phyloP scores from a whole-genome alignment of 176 grass and related monocot genomes.

The Guadua angustifolia region DNA sequence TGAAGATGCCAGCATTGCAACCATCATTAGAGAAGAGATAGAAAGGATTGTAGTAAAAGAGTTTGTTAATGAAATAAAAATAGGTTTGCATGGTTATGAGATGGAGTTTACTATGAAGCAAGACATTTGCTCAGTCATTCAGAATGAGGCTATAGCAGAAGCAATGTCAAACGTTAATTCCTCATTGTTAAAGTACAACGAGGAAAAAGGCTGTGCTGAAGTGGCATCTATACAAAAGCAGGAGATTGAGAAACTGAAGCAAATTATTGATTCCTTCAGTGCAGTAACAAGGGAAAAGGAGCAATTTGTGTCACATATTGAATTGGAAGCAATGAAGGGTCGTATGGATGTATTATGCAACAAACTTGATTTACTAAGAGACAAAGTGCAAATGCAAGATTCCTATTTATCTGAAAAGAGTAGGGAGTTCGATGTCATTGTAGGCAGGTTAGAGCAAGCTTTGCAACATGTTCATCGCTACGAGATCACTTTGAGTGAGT shows the following conservation, averaged over 20 bases:
- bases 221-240: constrained; percentile 41
- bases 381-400: constrained; percentile 54
- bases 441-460: constrained; percentile 50
- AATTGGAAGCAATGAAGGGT: constrained; percentile 40
- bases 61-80: constrained; percentile 41
- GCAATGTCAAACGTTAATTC: constrained; percentile 48
- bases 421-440: constrained; percentile 46
- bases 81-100: constrained; percentile 45
- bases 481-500: constrained; percentile 39
- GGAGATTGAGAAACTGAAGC: constrained; percentile 54
- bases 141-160: constrained; percentile 48
- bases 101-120: constrained; percentile 44
- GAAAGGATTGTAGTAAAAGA: constrained; percentile 52
- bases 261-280: constrained; percentile 41
- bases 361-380: constrained; percentile 53
- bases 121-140: constrained; percentile 50
- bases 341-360: constrained; percentile 38
- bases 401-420: constrained; percentile 45
- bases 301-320: constrained; percentile 46
- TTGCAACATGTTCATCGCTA: constrained; percentile 53
- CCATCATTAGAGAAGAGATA: constrained; percentile 45
- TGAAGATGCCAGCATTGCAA: constrained; percentile 47
- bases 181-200: constrained; percentile 28
- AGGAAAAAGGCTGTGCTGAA: constrained; percentile 34
- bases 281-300: constrained; percentile 49